Percentiles rank a stretch among this genome's conserved stretches.
These are phyloP conservation scores for Orbilia blumenaviensis DNA, from an alignment of 2,329 filamentous ascomycete species.

Conservation along the genomic window DNA sequence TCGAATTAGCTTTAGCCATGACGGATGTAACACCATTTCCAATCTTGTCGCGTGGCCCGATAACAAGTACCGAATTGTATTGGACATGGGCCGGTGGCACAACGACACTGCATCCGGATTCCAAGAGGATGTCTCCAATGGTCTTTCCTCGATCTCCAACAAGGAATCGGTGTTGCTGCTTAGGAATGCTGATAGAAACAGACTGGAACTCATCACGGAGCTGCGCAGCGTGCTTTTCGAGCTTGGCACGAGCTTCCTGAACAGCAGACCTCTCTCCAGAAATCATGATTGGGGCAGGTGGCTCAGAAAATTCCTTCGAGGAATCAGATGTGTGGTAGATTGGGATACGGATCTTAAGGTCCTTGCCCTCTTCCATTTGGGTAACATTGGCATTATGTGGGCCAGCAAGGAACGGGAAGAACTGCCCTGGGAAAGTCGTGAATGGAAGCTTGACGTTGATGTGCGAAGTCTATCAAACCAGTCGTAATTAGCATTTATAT, in stretches of 20 bases:
- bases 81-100: conserved; percentile 79
- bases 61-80: conserved; percentile 82
- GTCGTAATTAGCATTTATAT: conserved; percentile 7
- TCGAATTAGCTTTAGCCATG: conserved; percentile 85
- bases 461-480: conserved; percentile 59
- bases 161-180: conserved; percentile 84
- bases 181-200: conserved; percentile 79
- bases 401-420: conserved; percentile 93
- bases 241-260: conserved; percentile 78
- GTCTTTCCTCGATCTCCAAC: conserved; percentile 83
- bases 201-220: conserved; percentile 80
- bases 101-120: conserved; percentile 90
- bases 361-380: conserved; percentile 75
- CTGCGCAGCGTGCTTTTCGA: conserved; percentile 80
- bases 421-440: conserved; percentile 77
- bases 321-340: conserved; percentile 56
- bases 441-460: conserved; percentile 82
- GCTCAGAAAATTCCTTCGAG: conserved; percentile 55
- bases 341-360: conserved; percentile 83
- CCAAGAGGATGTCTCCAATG: conserved; percentile 83
- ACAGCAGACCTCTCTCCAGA: conserved; percentile 85
- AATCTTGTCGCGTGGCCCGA: conserved; percentile 79
- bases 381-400: conserved; percentile 74
- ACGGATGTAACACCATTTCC: conserved; percentile 80
- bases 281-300: conserved; percentile 71